Evolutionary conservation across 306 rosid species (phyloP).

Genomic region (Hippophae rhamnoides): DNA sequence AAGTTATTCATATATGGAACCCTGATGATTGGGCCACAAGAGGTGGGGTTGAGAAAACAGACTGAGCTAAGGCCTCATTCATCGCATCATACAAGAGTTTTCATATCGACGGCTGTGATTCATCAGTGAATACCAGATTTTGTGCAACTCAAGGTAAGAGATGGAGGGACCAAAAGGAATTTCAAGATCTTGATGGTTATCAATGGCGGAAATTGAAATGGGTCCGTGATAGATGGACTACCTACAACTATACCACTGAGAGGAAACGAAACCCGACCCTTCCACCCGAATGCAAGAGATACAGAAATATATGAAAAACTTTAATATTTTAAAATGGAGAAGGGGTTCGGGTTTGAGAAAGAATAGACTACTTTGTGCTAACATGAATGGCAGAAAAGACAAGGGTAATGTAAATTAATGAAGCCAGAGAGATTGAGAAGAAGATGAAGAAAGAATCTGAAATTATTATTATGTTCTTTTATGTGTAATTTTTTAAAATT

Average conservation of each 20-base stretch:
- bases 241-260: not conserved
- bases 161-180: conserved; percentile 59
- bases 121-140: conserved; percentile 53
- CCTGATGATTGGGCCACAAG: conserved; percentile 91
- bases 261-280: not conserved
- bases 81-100: conserved; percentile 53
- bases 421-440: no score
- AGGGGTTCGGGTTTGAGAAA: no score
- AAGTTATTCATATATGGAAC: conserved; percentile 36
- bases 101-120: conserved; percentile 77
- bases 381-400: no score
- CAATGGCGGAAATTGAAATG: not conserved
- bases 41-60: conserved; percentile 77
- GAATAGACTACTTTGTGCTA: no score
- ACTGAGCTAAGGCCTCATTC: conserved; percentile 81
- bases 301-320: no score
- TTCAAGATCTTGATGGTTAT: not conserved
- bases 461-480: no score
- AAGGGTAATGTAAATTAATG: no score
- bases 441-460: no score
- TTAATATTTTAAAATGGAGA: no score
- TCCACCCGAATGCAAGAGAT: no score
- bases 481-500: no score
- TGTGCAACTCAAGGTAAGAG: conserved; percentile 57
- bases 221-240: not conserved